Conservation (phyloP, 495 filamentous ascomycete genomes). For the Penicillium subrubescens region DNA sequence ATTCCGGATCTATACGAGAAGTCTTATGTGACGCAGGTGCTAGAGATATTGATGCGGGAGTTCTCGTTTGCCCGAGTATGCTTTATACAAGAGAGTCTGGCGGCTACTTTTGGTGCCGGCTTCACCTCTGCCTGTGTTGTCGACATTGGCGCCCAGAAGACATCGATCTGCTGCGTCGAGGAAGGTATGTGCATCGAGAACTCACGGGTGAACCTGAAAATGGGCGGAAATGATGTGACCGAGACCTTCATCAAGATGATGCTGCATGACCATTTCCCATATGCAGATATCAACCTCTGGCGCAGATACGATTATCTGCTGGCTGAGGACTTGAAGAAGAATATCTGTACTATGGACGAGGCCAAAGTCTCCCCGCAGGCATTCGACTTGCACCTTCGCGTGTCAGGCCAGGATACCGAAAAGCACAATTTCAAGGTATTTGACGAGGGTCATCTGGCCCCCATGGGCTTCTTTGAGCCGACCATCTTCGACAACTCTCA, state of each 20-base stretch:
- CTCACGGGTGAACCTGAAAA: conserved; percentile 90
- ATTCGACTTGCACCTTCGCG: conserved; percentile 85
- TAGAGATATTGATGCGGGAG: conserved; percentile 84
- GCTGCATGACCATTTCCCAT: conserved; percentile 92
- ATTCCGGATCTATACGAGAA: conserved; percentile 97
- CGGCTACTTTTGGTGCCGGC: conserved; percentile 93
- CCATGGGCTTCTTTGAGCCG: conserved; percentile 88
- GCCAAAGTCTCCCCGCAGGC: conserved; percentile 77
- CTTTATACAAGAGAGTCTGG: conserved; percentile 94
- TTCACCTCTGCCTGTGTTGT: conserved; percentile 92
- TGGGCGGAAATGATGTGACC: conserved; percentile 88
- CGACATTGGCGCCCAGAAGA: conserved; percentile 96
- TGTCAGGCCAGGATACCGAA: conserved; percentile 81
- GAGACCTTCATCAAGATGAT: conserved; percentile 96
- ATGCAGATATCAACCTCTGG: conserved; percentile 87
- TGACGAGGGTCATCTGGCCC: conserved; percentile 87
- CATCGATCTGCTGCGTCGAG: conserved; percentile 95
- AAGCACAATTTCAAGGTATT: conserved; percentile 95
- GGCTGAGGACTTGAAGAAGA: conserved; percentile 92
- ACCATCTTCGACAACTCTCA: conserved; percentile 76
- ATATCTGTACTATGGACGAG: conserved; percentile 84
- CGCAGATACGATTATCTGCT: conserved; percentile 89
- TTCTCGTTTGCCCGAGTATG: conserved; percentile 85
- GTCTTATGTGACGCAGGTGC: conserved; percentile 76
- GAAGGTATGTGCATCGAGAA: conserved; percentile 94